Conservation (phyloP, 1,284 basidiomycete species). For the Mycena sp. region DNA sequence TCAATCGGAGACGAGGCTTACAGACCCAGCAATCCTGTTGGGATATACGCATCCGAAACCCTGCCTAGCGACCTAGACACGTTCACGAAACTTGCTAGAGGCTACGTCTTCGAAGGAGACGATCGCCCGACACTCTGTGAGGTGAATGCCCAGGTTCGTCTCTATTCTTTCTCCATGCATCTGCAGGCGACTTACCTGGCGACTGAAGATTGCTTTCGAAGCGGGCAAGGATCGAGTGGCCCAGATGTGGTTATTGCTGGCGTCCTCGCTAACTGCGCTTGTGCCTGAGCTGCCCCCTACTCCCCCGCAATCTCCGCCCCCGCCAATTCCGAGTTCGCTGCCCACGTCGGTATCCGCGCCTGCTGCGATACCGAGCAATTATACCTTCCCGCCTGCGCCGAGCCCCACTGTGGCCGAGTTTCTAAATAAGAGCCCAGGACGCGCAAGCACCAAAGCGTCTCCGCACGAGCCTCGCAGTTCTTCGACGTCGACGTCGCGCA, state of each 20-base stretch:
- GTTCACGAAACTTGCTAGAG: conserved; percentile 72
- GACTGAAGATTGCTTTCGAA: conserved; percentile 64
- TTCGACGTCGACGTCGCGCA: conserved; percentile 46
- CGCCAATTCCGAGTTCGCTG: conserved; percentile 32
- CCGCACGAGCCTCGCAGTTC: conserved; percentile 40
- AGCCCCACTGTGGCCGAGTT: conserved; percentile 30
- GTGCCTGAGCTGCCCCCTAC: conserved; percentile 42
- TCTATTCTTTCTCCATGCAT: neutral
- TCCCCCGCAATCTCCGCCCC: conserved; percentile 27
- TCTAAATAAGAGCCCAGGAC: conserved; percentile 41
- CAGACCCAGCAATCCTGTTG: conserved; percentile 60
- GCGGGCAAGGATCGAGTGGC: conserved; percentile 70
- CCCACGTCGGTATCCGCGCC: conserved; percentile 56
- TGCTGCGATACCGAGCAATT: conserved; percentile 47
- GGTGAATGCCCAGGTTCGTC: conserved; percentile 66
- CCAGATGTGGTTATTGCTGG: conserved; percentile 76
- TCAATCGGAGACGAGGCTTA: conserved; percentile 58
- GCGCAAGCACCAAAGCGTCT: conserved; percentile 28
- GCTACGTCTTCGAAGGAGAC: conserved; percentile 70
- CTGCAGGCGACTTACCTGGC: conserved; percentile 7
- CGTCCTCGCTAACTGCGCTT: conserved; percentile 63
- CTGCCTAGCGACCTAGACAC: conserved; percentile 53
- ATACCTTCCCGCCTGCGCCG: conserved; percentile 40
- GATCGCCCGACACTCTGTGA: conserved; percentile 61
- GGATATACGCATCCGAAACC: conserved; percentile 52